Evolutionary conservation across 1,139 yeast genomes (phyloP).

Genomic region (Pichia sp.): DNA sequence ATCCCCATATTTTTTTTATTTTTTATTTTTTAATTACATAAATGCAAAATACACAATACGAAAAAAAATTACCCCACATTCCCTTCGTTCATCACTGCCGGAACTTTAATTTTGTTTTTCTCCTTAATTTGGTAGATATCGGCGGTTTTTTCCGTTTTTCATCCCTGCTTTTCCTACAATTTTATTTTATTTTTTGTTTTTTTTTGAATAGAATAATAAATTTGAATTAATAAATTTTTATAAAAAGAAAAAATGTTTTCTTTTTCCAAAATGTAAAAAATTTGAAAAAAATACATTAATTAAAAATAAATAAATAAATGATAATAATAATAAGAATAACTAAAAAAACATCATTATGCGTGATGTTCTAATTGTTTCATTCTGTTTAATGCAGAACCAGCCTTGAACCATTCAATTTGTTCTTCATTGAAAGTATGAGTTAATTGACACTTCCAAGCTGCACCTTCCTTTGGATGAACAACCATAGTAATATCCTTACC

Average conservation of each 20-base stretch:
- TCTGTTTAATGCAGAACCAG: constrained; percentile 98
- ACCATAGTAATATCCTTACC: constrained; percentile 84
- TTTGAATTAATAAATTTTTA: background rate
- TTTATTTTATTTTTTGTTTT: background rate
- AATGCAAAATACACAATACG: too few relatives aligned
- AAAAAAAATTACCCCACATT: too few relatives aligned
- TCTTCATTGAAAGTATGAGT: constrained; percentile 93
- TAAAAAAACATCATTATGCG: constrained; percentile 5
- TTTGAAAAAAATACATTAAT: background rate
- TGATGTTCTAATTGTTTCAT: constrained; percentile 48
- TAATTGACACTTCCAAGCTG: constrained; percentile 79
- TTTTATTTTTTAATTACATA: too few relatives aligned
- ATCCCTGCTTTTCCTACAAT: background rate
- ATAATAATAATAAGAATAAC: constrained; percentile 1
- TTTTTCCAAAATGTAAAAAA: background rate
- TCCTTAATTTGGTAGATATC: too few relatives aligned
- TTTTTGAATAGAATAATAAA: background rate
- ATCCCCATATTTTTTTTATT: too few relatives aligned
- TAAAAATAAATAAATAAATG: background rate
- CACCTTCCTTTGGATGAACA: constrained; percentile 86
- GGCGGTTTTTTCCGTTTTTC: too few relatives aligned
- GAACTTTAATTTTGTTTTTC: too few relatives aligned
- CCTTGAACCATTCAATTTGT: constrained; percentile 98
- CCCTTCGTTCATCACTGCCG: too few relatives aligned
- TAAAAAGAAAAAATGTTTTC: background rate